Conservation (phyloP, 345 rosid species). For the Anastatica hierochuntica region DNA sequence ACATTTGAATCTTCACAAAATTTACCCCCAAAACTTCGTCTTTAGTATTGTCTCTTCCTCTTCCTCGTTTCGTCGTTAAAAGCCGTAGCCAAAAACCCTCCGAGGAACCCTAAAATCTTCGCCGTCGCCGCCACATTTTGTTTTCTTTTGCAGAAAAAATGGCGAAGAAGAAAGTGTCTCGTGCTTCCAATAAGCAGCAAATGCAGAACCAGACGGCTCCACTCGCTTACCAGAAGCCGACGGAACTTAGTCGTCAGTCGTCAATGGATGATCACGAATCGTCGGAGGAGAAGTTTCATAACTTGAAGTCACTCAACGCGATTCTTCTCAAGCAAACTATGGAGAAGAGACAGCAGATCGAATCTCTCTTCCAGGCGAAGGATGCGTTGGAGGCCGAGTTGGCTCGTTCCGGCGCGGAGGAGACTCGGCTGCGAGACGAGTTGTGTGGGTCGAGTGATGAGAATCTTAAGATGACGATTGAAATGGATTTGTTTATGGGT, state of each 20-base stretch:
- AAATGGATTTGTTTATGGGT: conserved; percentile 34
- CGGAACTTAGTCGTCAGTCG: conserved; percentile 10
- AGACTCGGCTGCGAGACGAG: conserved; percentile 26
- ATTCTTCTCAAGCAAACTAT: conserved; percentile 52
- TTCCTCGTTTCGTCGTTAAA: conserved; percentile 12
- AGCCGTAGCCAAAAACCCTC: too few species aligned
- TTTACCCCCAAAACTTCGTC: conserved; percentile 21
- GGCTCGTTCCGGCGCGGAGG: conserved; percentile 22
- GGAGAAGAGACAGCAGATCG: conserved; percentile 49
- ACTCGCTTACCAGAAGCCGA: conserved; percentile 8
- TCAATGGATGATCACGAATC: conserved; percentile 33
- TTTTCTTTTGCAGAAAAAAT: not conserved
- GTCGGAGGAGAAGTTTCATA: conserved; percentile 43
- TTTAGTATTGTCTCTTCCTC: not conserved
- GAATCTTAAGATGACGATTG: conserved; percentile 36
- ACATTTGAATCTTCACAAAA: conserved; percentile 9
- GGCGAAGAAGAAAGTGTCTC: conserved; percentile 29
- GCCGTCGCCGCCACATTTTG: conserved; percentile 22
- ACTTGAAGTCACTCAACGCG: conserved; percentile 47
- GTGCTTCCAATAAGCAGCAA: conserved; percentile 9
- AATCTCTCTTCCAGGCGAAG: conserved; percentile 38
- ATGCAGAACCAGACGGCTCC: too few species aligned
- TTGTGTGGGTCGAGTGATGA: conserved; percentile 31
- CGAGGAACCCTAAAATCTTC: conserved; percentile 14
- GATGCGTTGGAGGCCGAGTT: conserved; percentile 42